Conservation (phyloP, 768 basidiomycete species). For the Trametopsis cervina region DNA sequence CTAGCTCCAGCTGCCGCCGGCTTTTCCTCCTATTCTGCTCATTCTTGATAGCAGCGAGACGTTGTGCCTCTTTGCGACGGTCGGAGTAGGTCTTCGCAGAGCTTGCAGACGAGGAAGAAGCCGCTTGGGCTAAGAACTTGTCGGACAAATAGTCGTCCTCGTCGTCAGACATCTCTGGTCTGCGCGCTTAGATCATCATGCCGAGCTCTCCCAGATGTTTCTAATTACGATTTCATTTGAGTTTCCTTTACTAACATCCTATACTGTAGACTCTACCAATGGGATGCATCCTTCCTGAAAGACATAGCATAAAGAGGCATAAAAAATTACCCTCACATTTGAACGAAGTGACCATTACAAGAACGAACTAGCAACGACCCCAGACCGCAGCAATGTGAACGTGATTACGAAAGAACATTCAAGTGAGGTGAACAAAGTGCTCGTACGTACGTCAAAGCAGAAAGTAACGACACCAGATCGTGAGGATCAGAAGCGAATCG, state of each 20-base stretch:
- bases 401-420: neutral
- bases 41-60: conserved; percentile 53
- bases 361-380: conserved; percentile 23
- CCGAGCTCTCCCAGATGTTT: neutral
- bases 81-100: conserved; percentile 62
- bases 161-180: conserved; percentile 50
- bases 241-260: no score
- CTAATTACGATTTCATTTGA: neutral
- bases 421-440: conserved; percentile 3
- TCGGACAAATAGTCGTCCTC: conserved; percentile 89
- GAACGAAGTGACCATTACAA: conserved; percentile 20
- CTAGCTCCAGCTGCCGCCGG: conserved; percentile 62
- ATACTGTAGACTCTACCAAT: no score
- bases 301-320: conserved; percentile 3
- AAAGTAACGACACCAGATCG: conserved; percentile 20
- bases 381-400: conserved; percentile 17
- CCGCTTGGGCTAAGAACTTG: conserved; percentile 58
- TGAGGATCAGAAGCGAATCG: conserved; percentile 4
- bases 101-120: conserved; percentile 25
- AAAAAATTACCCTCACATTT: conserved; percentile 17
- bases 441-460: conserved; percentile 15
- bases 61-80: conserved; percentile 59
- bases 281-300: conserved; percentile 7
- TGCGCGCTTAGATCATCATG: conserved; percentile 5
- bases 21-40: conserved; percentile 60